phyloP scores from a whole-genome alignment of 2,329 filamentous ascomycete species.

The Penicillium sp. region DNA sequence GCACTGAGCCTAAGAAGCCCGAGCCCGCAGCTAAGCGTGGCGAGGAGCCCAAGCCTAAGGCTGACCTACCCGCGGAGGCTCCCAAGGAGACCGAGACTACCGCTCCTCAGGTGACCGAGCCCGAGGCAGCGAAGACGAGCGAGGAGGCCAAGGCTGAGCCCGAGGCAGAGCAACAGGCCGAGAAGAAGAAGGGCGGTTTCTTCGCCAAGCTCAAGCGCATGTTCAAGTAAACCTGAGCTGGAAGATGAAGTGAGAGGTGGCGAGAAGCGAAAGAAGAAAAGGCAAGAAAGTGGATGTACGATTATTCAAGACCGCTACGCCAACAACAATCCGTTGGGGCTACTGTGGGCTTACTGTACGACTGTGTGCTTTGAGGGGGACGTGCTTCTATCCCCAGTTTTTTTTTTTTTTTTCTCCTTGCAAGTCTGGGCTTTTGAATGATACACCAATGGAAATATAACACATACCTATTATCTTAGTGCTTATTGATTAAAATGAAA shows the following conservation, averaged over 20 bases:
- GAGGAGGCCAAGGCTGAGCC: constrained; percentile 7
- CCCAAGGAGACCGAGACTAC: constrained; percentile 11
- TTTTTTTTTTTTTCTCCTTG: constrained; percentile 8
- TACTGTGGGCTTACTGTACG: not conserved
- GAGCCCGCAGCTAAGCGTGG: constrained; percentile 28
- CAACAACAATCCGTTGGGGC: not conserved
- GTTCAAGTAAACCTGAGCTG: constrained; percentile 17
- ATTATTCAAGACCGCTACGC: constrained; percentile 13
- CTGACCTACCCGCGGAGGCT: constrained; percentile 9
- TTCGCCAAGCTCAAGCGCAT: constrained; percentile 25
- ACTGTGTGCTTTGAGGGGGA: constrained; percentile 4
- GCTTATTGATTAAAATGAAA: constrained; percentile 20
- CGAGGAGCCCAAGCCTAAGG: constrained; percentile 26
- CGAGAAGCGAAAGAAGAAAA: constrained; percentile 1
- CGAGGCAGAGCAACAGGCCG: constrained; percentile 37
- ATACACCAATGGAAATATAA: constrained; percentile 30
- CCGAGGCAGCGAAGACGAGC: constrained; percentile 4
- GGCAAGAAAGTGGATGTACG: constrained; percentile 20
- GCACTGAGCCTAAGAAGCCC: constrained; percentile 29
- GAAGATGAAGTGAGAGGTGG: not conserved
- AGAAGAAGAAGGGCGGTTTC: constrained; percentile 43
- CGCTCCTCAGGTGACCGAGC: constrained; percentile 5
- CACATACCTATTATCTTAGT: constrained; percentile 15
- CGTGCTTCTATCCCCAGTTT: constrained; percentile 7
- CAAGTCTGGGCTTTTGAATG: constrained; percentile 18